Conservation (phyloP, 2,329 filamentous ascomycete species). For the Trichoderma simmonsii region DNA sequence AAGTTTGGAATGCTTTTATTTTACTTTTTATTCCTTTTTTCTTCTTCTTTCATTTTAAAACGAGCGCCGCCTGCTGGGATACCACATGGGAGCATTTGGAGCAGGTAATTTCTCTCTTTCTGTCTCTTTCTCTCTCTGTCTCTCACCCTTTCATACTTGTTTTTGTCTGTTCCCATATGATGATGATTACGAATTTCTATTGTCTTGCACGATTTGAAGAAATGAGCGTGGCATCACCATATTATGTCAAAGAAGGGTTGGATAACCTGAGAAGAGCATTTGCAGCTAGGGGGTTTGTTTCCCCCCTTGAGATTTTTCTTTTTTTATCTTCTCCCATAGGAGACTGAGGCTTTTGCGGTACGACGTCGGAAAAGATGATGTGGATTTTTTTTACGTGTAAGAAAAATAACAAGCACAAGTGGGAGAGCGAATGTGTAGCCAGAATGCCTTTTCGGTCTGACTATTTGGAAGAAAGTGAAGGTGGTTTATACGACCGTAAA, state of each 20-base stretch:
- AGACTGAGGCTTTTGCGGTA: not conserved
- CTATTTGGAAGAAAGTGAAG: not conserved
- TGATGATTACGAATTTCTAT: constrained; percentile 20
- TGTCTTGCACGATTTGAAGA: constrained; percentile 4
- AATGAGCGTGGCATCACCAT: constrained; percentile 15
- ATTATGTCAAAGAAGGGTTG: constrained; percentile 6
- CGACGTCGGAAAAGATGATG: not conserved
- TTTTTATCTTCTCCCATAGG: not conserved
- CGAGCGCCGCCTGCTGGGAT: constrained; percentile 29
- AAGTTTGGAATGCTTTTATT: constrained; percentile 27
- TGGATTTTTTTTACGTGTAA: not conserved
- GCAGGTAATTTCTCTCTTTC: constrained; percentile 14
- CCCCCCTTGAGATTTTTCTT: not conserved
- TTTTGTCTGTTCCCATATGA: constrained; percentile 18
- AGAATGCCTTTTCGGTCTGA: not conserved
- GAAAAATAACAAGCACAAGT: not conserved
- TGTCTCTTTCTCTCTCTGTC: not conserved
- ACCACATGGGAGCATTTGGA: constrained; percentile 27
- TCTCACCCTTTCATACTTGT: not conserved
- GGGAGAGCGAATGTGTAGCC: not conserved
- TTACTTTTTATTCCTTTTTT: constrained; percentile 20
- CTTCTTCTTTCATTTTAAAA: constrained; percentile 20
- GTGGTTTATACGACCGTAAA: not conserved
- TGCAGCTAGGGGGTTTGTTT: not conserved
- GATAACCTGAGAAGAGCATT: constrained; percentile 17